These are phyloP conservation scores for Xylariaceae sp. DNA, from an alignment of 2,329 filamentous ascomycete species.

Conservation along the genomic window DNA sequence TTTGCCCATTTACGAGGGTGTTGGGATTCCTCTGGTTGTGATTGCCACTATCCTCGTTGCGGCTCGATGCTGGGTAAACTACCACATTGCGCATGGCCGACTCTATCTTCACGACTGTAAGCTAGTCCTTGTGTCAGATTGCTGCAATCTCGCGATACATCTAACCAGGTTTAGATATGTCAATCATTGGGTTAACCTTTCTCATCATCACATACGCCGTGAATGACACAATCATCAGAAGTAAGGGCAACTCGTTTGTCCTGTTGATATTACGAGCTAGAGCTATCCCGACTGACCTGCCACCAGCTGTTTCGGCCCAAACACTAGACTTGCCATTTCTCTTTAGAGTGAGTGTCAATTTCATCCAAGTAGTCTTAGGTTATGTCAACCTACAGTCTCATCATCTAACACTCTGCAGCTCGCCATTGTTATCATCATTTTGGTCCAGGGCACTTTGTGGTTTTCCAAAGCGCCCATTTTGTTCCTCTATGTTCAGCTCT, in stretches of 20 bases:
- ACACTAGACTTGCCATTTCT: neutral
- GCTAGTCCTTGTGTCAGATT: neutral
- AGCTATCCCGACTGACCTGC: too few species aligned
- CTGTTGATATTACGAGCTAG: neutral
- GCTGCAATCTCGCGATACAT: neutral
- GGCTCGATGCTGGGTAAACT: neutral
- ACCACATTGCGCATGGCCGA: too few species aligned
- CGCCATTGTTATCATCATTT: too few species aligned
- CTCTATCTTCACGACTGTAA: too few species aligned
- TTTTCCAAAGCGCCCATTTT: slow-evolving; percentile 5
- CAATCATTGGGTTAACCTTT: neutral
- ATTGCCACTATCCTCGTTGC: neutral
- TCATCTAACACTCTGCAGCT: neutral
- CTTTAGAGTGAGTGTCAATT: neutral
- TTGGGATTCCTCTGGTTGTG: neutral
- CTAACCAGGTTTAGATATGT: neutral
- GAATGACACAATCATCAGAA: neutral
- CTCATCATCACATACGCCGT: neutral
- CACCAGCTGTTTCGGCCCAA: too few species aligned
- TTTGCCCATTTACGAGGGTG: too few species aligned
- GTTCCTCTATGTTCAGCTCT: slow-evolving; percentile 6
- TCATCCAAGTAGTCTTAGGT: neutral
- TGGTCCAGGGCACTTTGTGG: too few species aligned
- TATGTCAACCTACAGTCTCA: neutral
- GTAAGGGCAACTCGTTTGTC: neutral